Base-by-base conservation (phyloP, 768 basidiomycete genomes). In the Galerina marginata region DNA sequence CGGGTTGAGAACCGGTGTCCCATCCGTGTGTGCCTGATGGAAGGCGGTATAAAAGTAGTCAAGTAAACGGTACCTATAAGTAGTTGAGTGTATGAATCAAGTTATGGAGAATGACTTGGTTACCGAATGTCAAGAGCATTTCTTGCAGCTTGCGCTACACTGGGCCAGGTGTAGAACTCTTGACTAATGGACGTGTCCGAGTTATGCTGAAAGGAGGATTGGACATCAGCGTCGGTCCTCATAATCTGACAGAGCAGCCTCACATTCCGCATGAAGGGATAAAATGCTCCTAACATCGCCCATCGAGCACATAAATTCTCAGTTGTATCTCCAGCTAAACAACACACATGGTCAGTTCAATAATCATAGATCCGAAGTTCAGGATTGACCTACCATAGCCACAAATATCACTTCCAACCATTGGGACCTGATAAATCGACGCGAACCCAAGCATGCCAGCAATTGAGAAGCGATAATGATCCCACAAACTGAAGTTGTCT, bases 221-320 rank as follows among this genome's bases (percentile, higher is more conserved):
- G 20, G 1, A 46, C 15, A 43, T 45, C 6, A 57, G 2, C 6
- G 9, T 20, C 9, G 2, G 4, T 4, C 37, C 20, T 4, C 36
- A 25, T 9, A 29, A 46, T 15, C 3, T 43, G 14, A 23, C 49
- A 46, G 40, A 44, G 39, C 12, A 26, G 0, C 72, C 85, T 71
- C 58, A 88, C 87, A 67, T 92, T 90, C 9, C 91, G 79, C 86
- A 87, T 90, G 79, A 92, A 92, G 0, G 91, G 90, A 70, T 87
- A 86, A 73, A 92, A 92, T 0, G 88, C 90, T 1, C 89, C 88
- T 2, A 92, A 77, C 77, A 81, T 88, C 12, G 88, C 90, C 91
- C 92, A 92, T 39, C 92, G 77, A 39, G 88, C 86, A 62, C 89
- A 91, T 1, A 92, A 75, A 9, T 80, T 83, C 68, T 89, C 89